Evolutionary conservation across 768 basidiomycete genomes (phyloP).

Genomic region (Lactarius trivialis): DNA sequence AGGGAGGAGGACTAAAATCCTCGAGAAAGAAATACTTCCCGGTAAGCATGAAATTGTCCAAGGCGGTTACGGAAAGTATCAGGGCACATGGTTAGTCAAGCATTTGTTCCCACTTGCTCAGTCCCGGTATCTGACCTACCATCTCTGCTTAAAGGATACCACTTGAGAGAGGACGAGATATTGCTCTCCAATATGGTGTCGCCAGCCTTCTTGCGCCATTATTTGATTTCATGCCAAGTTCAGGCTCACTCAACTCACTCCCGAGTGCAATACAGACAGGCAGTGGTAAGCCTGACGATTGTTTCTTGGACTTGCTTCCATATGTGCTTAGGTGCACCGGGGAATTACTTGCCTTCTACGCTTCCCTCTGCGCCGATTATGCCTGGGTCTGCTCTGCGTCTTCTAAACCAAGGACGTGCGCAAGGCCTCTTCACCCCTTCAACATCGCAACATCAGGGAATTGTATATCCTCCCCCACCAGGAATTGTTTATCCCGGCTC

Average conservation of each 20-base stretch:
- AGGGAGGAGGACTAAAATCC: conserved; percentile 90
- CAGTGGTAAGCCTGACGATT: conserved; percentile 10
- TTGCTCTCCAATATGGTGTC: conserved; percentile 89
- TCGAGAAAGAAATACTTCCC: conserved; percentile 93
- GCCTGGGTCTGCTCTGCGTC: conserved; percentile 78
- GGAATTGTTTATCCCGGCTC: conserved; percentile 45
- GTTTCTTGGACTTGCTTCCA: neutral
- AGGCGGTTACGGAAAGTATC: conserved; percentile 98
- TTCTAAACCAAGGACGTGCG: conserved; percentile 79
- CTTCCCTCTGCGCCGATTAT: conserved; percentile 80
- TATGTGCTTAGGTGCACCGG: conserved; percentile 5
- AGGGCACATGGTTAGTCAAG: conserved; percentile 85
- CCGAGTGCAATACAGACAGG: conserved; percentile 34
- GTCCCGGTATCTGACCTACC: neutral
- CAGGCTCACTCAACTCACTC: conserved; percentile 61
- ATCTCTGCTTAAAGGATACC: conserved; percentile 67
- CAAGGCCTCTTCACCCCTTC: conserved; percentile 84
- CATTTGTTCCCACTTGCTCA: conserved; percentile 5
- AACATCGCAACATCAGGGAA: conserved; percentile 51
- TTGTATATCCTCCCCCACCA: conserved; percentile 47
- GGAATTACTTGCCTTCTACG: conserved; percentile 27
- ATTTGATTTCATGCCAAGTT: conserved; percentile 86
- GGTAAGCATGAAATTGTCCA: conserved; percentile 98
- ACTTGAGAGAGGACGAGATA: conserved; percentile 86
- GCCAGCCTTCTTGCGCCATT: conserved; percentile 80